These are phyloP conservation scores for Pisolithus tinctorius DNA, from an alignment of 768 basidiomycete genomes.

Conservation along the genomic window DNA sequence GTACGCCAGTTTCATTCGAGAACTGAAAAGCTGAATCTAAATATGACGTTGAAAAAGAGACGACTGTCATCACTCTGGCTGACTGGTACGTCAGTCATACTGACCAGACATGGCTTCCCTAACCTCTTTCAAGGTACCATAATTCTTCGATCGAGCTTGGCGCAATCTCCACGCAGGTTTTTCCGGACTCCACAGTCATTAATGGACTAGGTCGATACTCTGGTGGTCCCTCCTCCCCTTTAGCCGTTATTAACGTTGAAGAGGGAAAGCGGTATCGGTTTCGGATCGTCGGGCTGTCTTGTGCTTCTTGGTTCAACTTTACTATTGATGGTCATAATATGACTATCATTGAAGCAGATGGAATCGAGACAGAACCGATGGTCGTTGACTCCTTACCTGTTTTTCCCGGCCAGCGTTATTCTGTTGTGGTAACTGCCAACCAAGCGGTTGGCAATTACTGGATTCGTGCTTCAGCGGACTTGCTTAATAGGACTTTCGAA, in stretches of 20 bases:
- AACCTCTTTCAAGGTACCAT: not conserved
- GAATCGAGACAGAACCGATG: conserved; percentile 31
- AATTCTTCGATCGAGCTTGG: not conserved
- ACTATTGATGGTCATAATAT: conserved; percentile 39
- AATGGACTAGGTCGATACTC: conserved; percentile 33
- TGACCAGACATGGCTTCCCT: not conserved
- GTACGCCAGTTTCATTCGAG: not conserved
- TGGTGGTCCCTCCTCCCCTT: conserved; percentile 27
- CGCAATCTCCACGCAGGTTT: not conserved
- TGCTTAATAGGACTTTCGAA: conserved; percentile 17
- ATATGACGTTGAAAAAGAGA: not conserved
- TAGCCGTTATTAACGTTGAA: conserved; percentile 31
- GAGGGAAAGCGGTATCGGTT: conserved; percentile 31
- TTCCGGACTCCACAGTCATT: conserved; percentile 28
- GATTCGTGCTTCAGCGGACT: conserved; percentile 27
- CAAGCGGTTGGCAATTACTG: conserved; percentile 33
- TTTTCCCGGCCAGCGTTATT: conserved; percentile 45
- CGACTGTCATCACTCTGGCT: not conserved
- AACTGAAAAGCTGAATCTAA: not conserved
- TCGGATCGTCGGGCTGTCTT: conserved; percentile 33
- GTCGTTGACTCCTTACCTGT: conserved; percentile 39
- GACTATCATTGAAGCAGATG: conserved; percentile 44
- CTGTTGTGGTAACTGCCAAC: conserved; percentile 33
- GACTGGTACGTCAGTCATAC: not conserved
- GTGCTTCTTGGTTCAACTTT: conserved; percentile 37